phyloP scores from a whole-genome alignment of 495 filamentous ascomycete species.

The Pyronema omphalodes region DNA sequence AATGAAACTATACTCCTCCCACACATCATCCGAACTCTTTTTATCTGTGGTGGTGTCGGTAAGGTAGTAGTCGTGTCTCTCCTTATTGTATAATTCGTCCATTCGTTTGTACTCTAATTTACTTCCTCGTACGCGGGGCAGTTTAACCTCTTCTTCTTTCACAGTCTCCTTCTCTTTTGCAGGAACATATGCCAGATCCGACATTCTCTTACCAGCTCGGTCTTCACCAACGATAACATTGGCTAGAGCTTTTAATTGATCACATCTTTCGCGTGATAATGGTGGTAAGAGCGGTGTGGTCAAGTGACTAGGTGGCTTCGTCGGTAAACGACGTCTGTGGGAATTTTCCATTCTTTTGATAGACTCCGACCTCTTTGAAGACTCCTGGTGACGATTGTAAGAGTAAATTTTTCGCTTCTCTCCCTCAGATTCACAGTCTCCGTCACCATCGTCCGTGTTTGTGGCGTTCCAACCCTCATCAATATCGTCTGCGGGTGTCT shows the following conservation, averaged over 20 bases:
- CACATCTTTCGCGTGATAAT: too few species aligned
- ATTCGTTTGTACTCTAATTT: constrained; percentile 21
- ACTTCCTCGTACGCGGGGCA: constrained; percentile 14
- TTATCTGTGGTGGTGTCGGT: constrained; percentile 13
- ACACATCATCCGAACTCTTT: constrained; percentile 18
- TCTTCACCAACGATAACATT: too few species aligned
- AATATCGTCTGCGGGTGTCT: too few species aligned
- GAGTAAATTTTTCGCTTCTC: neutral
- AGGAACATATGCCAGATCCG: neutral
- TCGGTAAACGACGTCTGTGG: neutral
- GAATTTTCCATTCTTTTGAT: too few species aligned
- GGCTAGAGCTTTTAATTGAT: too few species aligned
- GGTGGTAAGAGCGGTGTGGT: neutral
- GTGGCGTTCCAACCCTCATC: neutral
- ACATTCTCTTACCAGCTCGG: too few species aligned
- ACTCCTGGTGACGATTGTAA: too few species aligned
- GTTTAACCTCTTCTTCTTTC: constrained; percentile 3
- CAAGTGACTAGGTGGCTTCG: neutral
- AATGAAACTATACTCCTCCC: constrained; percentile 22
- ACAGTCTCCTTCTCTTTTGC: neutral
- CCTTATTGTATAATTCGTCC: constrained; percentile 23
- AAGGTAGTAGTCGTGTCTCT: constrained; percentile 20
- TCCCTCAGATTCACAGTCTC: neutral
- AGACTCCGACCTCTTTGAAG: too few species aligned
- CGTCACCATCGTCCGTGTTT: neutral